A percentile compares a stretch with the other conserved stretches of the same genome.
These are phyloP conservation scores for Solanum medicagineum DNA, from an alignment of 257 asterid genomes.

Conservation along the genomic window DNA sequence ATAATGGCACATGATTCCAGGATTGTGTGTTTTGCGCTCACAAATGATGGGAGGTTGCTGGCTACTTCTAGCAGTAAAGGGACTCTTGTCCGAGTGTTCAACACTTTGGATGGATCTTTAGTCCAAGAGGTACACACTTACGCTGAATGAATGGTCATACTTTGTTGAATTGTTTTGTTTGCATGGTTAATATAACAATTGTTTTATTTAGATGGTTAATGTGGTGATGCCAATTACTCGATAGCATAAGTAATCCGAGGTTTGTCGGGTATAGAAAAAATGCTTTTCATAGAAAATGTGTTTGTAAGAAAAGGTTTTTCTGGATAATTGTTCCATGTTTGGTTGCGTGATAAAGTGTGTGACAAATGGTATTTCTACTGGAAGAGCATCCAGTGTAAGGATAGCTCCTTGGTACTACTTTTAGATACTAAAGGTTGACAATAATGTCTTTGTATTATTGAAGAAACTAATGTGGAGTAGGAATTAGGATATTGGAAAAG, in stretches of 20 bases:
- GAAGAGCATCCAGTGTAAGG: neutral
- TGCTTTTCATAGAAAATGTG: neutral
- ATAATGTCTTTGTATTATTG: neutral
- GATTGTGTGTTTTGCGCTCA: conserved; percentile 52
- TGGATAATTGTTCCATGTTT: neutral
- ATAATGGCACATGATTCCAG: conserved; percentile 76
- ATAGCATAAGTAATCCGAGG: neutral
- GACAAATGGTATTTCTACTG: neutral
- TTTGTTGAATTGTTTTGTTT: neutral
- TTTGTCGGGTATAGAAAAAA: neutral
- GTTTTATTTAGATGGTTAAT: neutral
- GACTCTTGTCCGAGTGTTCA: conserved; percentile 61
- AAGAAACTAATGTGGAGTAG: neutral
- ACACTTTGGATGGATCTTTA: conserved; percentile 73
- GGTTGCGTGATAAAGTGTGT: neutral
- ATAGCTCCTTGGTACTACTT: neutral
- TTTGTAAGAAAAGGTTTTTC: neutral
- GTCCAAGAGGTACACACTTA: conserved; percentile 57
- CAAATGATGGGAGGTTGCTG: conserved; percentile 71
- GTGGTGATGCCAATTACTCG: neutral
- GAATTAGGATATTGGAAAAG: neutral
- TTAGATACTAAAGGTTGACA: neutral
- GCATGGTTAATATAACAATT: neutral
- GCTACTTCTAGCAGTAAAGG: conserved; percentile 92
- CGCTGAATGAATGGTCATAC: neutral